Conservation (phyloP, 805 yeast species). For the Hemisphaericaspora nanyangensis region DNA sequence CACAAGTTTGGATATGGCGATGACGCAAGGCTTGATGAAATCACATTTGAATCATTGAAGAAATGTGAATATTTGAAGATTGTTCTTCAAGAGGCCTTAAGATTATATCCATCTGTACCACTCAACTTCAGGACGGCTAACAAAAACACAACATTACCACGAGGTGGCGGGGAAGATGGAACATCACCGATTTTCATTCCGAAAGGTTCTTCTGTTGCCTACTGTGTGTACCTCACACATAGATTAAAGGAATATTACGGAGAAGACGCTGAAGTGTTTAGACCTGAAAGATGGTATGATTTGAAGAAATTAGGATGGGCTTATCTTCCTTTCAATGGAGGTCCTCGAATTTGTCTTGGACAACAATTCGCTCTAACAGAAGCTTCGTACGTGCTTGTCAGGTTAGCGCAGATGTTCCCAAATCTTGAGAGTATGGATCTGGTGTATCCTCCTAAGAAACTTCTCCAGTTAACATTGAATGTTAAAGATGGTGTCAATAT, state of each 20-base stretch:
- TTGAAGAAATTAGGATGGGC: constrained; percentile 40
- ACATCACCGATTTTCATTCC: constrained; percentile 35
- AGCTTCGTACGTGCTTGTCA: constrained; percentile 40
- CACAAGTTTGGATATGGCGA: constrained; percentile 24
- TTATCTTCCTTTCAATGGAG: constrained; percentile 52
- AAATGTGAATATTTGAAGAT: constrained; percentile 30
- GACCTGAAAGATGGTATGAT: constrained; percentile 48
- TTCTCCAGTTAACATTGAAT: constrained; percentile 26
- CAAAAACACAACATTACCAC: constrained; percentile 29
- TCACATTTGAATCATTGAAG: constrained; percentile 31
- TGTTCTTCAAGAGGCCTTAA: constrained; percentile 28
- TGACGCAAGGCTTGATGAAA: constrained; percentile 16
- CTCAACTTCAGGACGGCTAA: constrained; percentile 28
- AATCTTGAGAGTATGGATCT: constrained; percentile 15
- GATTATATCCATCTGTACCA: constrained; percentile 36
- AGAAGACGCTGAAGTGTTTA: constrained; percentile 39
- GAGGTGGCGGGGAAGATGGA: constrained; percentile 38
- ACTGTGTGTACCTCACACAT: constrained; percentile 40
- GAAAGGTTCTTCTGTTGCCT: constrained; percentile 42
- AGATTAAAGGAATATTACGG: constrained; percentile 40
- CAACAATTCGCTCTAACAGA: constrained; percentile 56
- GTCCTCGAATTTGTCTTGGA: constrained; percentile 53
- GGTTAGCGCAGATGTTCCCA: constrained; percentile 28
- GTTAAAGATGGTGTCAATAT: constrained; percentile 20
- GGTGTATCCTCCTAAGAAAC: constrained; percentile 29